These are phyloP conservation scores for Spathaspora gorwiae DNA, from an alignment of 805 yeast genomes.

Conservation along the genomic window DNA sequence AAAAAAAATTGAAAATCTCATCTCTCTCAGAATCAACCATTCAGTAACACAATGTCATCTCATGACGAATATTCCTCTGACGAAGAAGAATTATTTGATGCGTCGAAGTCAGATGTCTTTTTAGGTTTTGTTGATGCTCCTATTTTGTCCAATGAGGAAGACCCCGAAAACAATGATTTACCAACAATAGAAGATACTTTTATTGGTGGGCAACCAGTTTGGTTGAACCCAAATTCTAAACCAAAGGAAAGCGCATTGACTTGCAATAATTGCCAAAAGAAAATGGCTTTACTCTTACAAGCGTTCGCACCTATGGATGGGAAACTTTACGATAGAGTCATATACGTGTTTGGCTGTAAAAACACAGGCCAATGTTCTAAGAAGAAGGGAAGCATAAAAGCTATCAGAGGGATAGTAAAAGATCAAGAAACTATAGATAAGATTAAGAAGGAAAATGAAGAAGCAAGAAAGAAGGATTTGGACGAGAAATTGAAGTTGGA, in stretches of 20 bases:
- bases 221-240: conserved; percentile 59
- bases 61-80: conserved; percentile 52
- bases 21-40: background rate
- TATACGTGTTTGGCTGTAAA: conserved; percentile 79
- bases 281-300: conserved; percentile 69
- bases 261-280: conserved; percentile 63
- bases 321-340: conserved; percentile 69
- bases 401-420: conserved; percentile 69
- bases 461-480: conserved; percentile 24
- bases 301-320: conserved; percentile 75
- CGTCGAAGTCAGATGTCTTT: conserved; percentile 34
- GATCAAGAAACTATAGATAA: conserved; percentile 47
- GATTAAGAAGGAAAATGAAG: conserved; percentile 32
- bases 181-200: conserved; percentile 61
- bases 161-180: conserved; percentile 21
- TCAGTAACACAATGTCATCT: conserved; percentile 23
- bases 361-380: conserved; percentile 53
- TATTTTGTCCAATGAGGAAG: conserved; percentile 41
- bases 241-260: conserved; percentile 50
- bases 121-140: conserved; percentile 66
- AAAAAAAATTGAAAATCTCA: conserved; percentile 1
- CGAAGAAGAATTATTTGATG: conserved; percentile 37
- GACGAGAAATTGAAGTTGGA: conserved; percentile 40
- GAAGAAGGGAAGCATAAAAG: conserved; percentile 65
- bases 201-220: conserved; percentile 67